phyloP scores from a whole-genome alignment of 1,284 basidiomycete species.

The Xerocomus minutiporus region DNA sequence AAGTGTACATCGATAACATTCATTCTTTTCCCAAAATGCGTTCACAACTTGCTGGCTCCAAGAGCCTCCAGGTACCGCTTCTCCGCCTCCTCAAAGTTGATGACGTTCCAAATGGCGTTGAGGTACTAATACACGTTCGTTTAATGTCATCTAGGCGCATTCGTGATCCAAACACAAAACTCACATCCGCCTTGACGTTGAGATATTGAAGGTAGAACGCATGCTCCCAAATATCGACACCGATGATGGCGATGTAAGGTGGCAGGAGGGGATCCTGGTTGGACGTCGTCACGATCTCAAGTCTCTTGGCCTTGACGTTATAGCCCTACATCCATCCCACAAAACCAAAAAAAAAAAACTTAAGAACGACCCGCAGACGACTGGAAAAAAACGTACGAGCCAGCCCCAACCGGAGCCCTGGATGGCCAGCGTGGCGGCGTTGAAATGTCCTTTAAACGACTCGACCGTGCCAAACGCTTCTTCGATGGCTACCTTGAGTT shows the following conservation, averaged over 20 bases:
- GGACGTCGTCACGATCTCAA: slow-evolving; percentile 74
- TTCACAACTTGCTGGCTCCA: slow-evolving; percentile 27
- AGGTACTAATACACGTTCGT: slow-evolving; percentile 51
- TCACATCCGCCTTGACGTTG: slow-evolving; percentile 67
- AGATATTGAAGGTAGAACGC: slow-evolving; percentile 77
- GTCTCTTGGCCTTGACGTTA: slow-evolving; percentile 57
- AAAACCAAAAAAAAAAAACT: not conserved
- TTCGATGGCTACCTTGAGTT: slow-evolving; percentile 67
- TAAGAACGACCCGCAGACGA: not conserved
- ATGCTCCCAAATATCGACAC: slow-evolving; percentile 88
- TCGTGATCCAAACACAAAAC: slow-evolving; percentile 26
- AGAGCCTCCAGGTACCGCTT: slow-evolving; percentile 52
- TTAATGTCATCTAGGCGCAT: not conserved
- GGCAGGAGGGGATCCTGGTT: slow-evolving; percentile 87
- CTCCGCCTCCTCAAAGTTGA: slow-evolving; percentile 80
- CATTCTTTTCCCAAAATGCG: not conserved
- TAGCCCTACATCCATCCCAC: slow-evolving; percentile 44
- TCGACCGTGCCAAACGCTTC: slow-evolving; percentile 70
- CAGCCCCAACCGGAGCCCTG: slow-evolving; percentile 95
- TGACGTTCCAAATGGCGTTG: slow-evolving; percentile 77
- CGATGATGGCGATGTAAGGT: slow-evolving; percentile 70
- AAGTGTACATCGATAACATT: not conserved
- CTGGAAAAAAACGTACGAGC: slow-evolving; percentile 55
- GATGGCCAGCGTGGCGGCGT: slow-evolving; percentile 73
- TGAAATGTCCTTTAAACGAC: slow-evolving; percentile 63